These are phyloP conservation scores for Nidularia pulvinata DNA, from an alignment of 768 basidiomycete species.

Conservation along the genomic window DNA sequence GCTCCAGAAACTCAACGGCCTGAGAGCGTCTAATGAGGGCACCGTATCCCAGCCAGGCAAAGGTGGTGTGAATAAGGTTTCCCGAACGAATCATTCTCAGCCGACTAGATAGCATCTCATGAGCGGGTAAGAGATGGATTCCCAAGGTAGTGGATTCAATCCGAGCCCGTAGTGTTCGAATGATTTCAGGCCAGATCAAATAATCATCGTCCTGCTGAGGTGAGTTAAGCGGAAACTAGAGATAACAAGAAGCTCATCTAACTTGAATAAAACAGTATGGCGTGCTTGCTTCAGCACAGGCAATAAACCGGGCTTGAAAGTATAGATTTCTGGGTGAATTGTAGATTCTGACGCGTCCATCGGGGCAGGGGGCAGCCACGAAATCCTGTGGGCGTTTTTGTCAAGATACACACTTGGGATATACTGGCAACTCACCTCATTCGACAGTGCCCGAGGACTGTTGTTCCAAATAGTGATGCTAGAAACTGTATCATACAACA, in stretches of 20 bases:
- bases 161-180: conserved; percentile 45
- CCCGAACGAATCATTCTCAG: conserved; percentile 40
- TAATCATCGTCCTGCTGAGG: conserved; percentile 65
- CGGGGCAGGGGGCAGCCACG: conserved; percentile 34
- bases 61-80: conserved; percentile 45
- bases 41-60: conserved; percentile 72
- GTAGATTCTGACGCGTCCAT: conserved; percentile 44
- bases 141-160: conserved; percentile 22
- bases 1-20: conserved; percentile 44
- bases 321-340: conserved; percentile 59
- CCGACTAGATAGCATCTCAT: conserved; percentile 57
- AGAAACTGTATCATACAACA: conserved; percentile 42
- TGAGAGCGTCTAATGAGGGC: conserved; percentile 45
- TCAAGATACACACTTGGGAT: background rate
- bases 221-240: background rate
- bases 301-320: conserved; percentile 63
- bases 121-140: conserved; percentile 59
- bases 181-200: conserved; percentile 55
- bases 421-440: conserved; percentile 31
- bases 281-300: conserved; percentile 49
- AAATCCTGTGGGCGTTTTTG: conserved; percentile 31
- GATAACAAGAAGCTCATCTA: conserved; percentile 1
- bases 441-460: conserved; percentile 37
- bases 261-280: conserved; percentile 68
- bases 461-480: conserved; percentile 67